A percentile compares a stretch with the other conserved stretches of the same genome.
Conservation (phyloP, 176 grass and related monocot species). For the Typha latifolia region DNA sequence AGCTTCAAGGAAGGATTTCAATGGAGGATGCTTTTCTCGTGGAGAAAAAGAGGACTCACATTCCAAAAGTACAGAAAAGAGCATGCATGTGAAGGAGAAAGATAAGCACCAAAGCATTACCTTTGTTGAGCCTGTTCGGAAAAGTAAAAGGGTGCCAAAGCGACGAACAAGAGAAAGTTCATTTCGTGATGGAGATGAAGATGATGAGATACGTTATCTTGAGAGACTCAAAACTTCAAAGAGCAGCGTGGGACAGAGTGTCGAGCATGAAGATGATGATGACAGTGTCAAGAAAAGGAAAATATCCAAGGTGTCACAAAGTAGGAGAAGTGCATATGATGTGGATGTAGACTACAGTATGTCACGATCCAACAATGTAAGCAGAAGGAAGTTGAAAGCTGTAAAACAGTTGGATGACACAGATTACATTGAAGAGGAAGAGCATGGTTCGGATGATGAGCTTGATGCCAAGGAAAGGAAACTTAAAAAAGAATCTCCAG, state of each 20-base stretch:
- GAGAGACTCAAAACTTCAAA: constrained; percentile 57
- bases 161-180: constrained; percentile 31
- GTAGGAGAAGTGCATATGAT: constrained; percentile 40
- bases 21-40: not conserved
- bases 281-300: constrained; percentile 53
- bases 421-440: constrained; percentile 66
- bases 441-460: constrained; percentile 41
- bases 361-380: constrained; percentile 39
- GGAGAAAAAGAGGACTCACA: constrained; percentile 19
- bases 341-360: constrained; percentile 67
- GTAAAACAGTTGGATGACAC: constrained; percentile 25
- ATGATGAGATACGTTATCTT: constrained; percentile 49
- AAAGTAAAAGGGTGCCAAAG: constrained; percentile 74
- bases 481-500: constrained; percentile 16
- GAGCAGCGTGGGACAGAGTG: constrained; percentile 31
- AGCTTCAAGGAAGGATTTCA: constrained; percentile 1
- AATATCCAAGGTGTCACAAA: constrained; percentile 45
- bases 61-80: constrained; percentile 18
- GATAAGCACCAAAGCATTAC: constrained; percentile 33
- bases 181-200: constrained; percentile 47
- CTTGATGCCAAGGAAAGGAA: constrained; percentile 29
- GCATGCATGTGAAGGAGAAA: constrained; percentile 18
- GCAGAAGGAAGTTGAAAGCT: constrained; percentile 33
- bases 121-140: constrained; percentile 43
- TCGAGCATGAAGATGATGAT: constrained; percentile 40